Conservation (phyloP, 1,139 yeast genomes). For the Suzukiozyma palmioleophila region DNA sequence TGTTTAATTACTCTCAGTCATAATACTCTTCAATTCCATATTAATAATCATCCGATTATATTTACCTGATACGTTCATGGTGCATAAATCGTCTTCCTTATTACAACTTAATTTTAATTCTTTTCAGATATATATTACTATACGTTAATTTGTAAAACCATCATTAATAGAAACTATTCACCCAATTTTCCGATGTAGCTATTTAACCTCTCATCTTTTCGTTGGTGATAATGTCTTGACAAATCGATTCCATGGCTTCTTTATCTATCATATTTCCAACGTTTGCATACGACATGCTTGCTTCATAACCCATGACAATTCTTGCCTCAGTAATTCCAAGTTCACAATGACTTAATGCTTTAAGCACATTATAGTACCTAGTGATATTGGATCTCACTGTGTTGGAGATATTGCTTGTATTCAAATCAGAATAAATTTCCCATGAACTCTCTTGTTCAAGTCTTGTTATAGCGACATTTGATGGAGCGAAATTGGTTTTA, state of each 20-base stretch:
- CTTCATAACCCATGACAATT: conserved; percentile 79
- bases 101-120: too few relatives aligned
- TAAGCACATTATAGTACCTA: conserved; percentile 78
- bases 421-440: conserved; percentile 91
- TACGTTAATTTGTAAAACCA: too few relatives aligned
- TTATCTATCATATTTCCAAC: conserved; percentile 72
- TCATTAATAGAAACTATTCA: too few relatives aligned
- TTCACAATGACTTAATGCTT: conserved; percentile 76
- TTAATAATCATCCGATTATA: too few relatives aligned
- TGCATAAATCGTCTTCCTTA: too few relatives aligned
- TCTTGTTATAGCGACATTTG: conserved; percentile 52
- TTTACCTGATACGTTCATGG: too few relatives aligned
- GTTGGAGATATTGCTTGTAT: conserved; percentile 60
- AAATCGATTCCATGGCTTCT: conserved; percentile 70
- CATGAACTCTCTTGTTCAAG: conserved; percentile 92
- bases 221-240: conserved; percentile 66
- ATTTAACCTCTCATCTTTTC: conserved; percentile 68
- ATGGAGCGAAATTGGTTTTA: conserved; percentile 25
- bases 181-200: too few relatives aligned
- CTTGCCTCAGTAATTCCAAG: conserved; percentile 83
- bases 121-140: too few relatives aligned
- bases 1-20: too few relatives aligned
- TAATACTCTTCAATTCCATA: too few relatives aligned
- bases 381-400: conserved; percentile 70
- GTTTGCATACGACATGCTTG: conserved; percentile 73